A percentile compares a stretch with the other conserved stretches of the same genome.
These are phyloP conservation scores for Petasospora fabianii DNA, from an alignment of 1,139 yeast species.

Conservation along the genomic window DNA sequence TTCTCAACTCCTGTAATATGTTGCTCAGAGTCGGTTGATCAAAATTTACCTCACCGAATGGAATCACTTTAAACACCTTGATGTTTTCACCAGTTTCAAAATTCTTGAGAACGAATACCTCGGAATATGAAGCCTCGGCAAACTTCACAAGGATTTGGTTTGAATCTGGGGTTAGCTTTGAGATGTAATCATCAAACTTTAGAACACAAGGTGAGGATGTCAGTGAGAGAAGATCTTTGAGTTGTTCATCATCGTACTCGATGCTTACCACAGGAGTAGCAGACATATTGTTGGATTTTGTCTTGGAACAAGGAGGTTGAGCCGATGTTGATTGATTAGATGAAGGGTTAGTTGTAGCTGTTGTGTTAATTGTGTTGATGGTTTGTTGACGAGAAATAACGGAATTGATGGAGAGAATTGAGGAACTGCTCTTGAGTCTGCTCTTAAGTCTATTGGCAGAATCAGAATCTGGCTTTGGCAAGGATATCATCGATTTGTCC, in stretches of 20 bases:
- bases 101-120: slow-evolving; percentile 37
- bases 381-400: slow-evolving; percentile 22
- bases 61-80: slow-evolving; percentile 44
- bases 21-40: slow-evolving; percentile 42
- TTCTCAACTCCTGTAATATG: slow-evolving; percentile 44
- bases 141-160: slow-evolving; percentile 32
- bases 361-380: slow-evolving; percentile 4
- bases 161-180: slow-evolving; percentile 17
- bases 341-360: no score
- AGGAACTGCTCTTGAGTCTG: slow-evolving; percentile 50
- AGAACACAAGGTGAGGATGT: slow-evolving; percentile 25
- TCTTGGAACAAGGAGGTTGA: background rate
- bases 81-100: slow-evolving; percentile 23
- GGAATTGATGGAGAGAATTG: slow-evolving; percentile 42
- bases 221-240: slow-evolving; percentile 33
- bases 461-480: slow-evolving; percentile 50
- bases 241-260: background rate
- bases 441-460: slow-evolving; percentile 52
- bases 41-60: slow-evolving; percentile 41
- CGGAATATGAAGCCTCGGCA: slow-evolving; percentile 45
- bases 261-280: background rate
- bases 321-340: no score
- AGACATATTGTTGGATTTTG: no score
- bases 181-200: slow-evolving; percentile 17
- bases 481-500: slow-evolving; percentile 43